Evolutionary conservation across 1,139 yeast species (phyloP).

Genomic region (Petasospora rhodanensis): DNA sequence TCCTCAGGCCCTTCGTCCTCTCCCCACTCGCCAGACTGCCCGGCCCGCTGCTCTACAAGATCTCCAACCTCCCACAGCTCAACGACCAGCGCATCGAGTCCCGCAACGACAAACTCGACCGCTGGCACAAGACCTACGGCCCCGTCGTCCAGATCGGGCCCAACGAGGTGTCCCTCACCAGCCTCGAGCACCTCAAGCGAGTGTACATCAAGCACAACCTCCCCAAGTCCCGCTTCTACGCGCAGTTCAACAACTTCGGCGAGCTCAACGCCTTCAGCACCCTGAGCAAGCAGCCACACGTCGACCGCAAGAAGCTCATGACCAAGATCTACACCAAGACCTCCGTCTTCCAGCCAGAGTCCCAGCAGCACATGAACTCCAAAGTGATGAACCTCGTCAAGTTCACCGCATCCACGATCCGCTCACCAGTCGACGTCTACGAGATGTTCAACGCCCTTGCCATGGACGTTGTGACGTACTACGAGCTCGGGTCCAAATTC

Average conservation of each 20-base stretch:
- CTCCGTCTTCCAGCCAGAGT: slow-evolving; percentile 16
- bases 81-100: slow-evolving; percentile 49
- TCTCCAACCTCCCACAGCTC: slow-evolving; percentile 44
- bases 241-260: slow-evolving; percentile 58
- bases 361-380: slow-evolving; percentile 20
- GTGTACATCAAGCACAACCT: slow-evolving; percentile 52
- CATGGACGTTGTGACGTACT: slow-evolving; percentile 62
- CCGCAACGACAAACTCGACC: slow-evolving; percentile 48
- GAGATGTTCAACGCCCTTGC: slow-evolving; percentile 65
- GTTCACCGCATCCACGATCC: slow-evolving; percentile 14
- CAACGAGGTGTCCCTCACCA: slow-evolving; percentile 55
- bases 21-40: slow-evolving; percentile 54
- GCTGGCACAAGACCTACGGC: slow-evolving; percentile 54
- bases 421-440: slow-evolving; percentile 46
- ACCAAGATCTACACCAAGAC: slow-evolving; percentile 48
- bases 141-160: slow-evolving; percentile 60
- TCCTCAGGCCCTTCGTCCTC: slow-evolving; percentile 42
- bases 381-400: slow-evolving; percentile 30
- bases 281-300: slow-evolving; percentile 45
- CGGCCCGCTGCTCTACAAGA: slow-evolving; percentile 54
- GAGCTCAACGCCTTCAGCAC: slow-evolving; percentile 56
- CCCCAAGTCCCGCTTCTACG: slow-evolving; percentile 58
- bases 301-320: slow-evolving; percentile 44
- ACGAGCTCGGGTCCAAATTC: slow-evolving; percentile 49
- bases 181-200: slow-evolving; percentile 47